These are phyloP conservation scores for Actinidia arguta DNA, from an alignment of 179 eudicot genomes.

Conservation along the genomic window DNA sequence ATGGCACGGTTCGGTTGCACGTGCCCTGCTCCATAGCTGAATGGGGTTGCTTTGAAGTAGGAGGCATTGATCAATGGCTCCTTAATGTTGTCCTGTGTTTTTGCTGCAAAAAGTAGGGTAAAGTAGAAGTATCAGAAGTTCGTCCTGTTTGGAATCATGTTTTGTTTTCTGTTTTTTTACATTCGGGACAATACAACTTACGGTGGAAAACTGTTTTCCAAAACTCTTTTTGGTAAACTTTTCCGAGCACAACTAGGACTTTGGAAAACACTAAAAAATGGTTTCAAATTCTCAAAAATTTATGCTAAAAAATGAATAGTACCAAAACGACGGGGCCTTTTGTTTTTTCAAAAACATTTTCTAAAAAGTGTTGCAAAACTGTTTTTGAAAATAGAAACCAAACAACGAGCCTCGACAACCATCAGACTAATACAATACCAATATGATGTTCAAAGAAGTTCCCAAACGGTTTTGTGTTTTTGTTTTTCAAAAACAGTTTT, in stretches of 20 bases:
- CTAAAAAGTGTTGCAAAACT: too few relatives aligned
- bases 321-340: too few relatives aligned
- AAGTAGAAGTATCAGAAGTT: not conserved
- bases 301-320: too few relatives aligned
- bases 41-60: conserved; percentile 59
- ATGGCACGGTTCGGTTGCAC: conserved; percentile 77
- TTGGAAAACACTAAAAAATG: not conserved
- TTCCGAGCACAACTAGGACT: not conserved
- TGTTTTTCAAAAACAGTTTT: too few relatives aligned
- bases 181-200: not conserved
- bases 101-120: conserved; percentile 50
- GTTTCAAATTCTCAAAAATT: not conserved
- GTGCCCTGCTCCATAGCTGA: conserved; percentile 89
- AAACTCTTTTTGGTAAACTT: not conserved
- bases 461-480: too few relatives aligned
- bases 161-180: not conserved
- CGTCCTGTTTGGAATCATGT: not conserved
- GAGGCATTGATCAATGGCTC: conserved; percentile 73
- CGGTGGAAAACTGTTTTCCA: not conserved
- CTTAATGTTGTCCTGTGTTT: conserved; percentile 49
- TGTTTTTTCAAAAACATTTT: too few relatives aligned
- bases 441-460: too few relatives aligned
- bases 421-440: too few relatives aligned
- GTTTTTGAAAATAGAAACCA: too few relatives aligned
- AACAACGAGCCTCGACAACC: too few relatives aligned